phyloP scores from a whole-genome alignment of 2,329 filamentous ascomycete species.

The Aspergillus glaucus region DNA sequence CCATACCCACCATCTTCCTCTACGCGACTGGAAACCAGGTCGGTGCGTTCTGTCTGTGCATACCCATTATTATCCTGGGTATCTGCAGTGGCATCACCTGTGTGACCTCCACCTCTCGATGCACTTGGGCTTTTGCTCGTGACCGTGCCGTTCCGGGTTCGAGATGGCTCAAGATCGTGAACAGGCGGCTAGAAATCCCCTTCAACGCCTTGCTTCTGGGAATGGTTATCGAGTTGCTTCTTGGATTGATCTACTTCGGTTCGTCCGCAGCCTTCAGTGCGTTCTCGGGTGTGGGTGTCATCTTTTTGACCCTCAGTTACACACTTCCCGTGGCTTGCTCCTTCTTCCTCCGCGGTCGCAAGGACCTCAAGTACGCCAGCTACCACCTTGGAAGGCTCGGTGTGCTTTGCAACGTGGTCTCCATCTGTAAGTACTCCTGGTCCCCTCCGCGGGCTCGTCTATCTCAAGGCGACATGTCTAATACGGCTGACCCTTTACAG shows the following conservation, averaged over 20 bases:
- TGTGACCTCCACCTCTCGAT: conserved; percentile 63
- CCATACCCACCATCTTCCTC: conserved; percentile 68
- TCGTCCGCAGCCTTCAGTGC: conserved; percentile 69
- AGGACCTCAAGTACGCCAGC: conserved; percentile 43
- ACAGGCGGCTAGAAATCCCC: conserved; percentile 60
- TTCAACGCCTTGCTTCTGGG: conserved; percentile 62
- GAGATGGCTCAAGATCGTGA: conserved; percentile 57
- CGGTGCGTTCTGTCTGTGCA: conserved; percentile 66
- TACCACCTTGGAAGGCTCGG: conserved; percentile 57
- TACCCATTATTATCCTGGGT: conserved; percentile 61
- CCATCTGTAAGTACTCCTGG: conserved; percentile 50
- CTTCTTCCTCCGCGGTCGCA: conserved; percentile 51
- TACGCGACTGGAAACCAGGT: conserved; percentile 62
- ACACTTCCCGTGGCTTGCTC: conserved; percentile 61
- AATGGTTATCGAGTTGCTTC: conserved; percentile 60
- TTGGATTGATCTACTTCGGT: conserved; percentile 75
- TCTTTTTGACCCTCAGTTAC: conserved; percentile 67
- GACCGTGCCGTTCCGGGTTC: conserved; percentile 67
- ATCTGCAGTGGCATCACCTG: conserved; percentile 68
- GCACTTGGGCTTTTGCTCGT: conserved; percentile 67
- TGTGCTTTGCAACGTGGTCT: conserved; percentile 55
- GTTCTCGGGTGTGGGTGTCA: conserved; percentile 74
- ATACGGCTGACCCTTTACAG: conserved; percentile 6
- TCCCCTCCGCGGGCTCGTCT: conserved; percentile 9
- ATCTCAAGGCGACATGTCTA: neutral